These are phyloP conservation scores for Ligustrum vulgare DNA, from an alignment of 257 asterid genomes.

Conservation along the genomic window DNA sequence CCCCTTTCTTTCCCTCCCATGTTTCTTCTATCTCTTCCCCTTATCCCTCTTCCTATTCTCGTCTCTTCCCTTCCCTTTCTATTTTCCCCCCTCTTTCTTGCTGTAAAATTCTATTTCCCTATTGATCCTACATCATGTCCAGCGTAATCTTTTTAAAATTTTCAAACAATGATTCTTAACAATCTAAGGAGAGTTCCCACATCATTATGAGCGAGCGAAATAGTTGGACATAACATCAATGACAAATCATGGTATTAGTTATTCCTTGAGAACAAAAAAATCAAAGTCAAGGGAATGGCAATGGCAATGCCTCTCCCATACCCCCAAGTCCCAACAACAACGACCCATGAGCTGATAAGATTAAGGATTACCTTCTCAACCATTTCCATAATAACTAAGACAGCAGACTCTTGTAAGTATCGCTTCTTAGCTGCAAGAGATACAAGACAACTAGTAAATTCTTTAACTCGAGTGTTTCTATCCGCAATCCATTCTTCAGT, in stretches of 20 bases:
- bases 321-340: background rate
- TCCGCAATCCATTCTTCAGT: constrained; percentile 58
- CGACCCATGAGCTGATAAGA: background rate
- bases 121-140: too few relatives aligned
- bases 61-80: too few relatives aligned
- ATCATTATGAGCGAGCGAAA: background rate
- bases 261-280: background rate
- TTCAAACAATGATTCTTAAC: background rate
- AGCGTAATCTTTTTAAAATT: constrained; percentile 1
- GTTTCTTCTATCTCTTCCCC: too few relatives aligned
- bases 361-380: constrained; percentile 75
- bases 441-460: constrained; percentile 60
- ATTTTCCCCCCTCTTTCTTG: too few relatives aligned
- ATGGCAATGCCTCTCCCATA: background rate
- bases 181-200: background rate
- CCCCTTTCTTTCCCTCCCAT: too few relatives aligned
- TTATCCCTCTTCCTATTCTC: too few relatives aligned
- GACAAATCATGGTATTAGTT: background rate
- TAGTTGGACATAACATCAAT: background rate
- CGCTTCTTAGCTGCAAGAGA: constrained; percentile 78
- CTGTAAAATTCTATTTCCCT: too few relatives aligned
- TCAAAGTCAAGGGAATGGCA: background rate
- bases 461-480: constrained; percentile 56
- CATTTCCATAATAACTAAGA: constrained; percentile 72
- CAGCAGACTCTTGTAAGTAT: constrained; percentile 91